Percentiles rank a stretch among this genome's conserved stretches.
These are phyloP conservation scores for Colletotrichum simmondsii DNA, from an alignment of 2,329 filamentous ascomycete genomes.

Conservation along the genomic window DNA sequence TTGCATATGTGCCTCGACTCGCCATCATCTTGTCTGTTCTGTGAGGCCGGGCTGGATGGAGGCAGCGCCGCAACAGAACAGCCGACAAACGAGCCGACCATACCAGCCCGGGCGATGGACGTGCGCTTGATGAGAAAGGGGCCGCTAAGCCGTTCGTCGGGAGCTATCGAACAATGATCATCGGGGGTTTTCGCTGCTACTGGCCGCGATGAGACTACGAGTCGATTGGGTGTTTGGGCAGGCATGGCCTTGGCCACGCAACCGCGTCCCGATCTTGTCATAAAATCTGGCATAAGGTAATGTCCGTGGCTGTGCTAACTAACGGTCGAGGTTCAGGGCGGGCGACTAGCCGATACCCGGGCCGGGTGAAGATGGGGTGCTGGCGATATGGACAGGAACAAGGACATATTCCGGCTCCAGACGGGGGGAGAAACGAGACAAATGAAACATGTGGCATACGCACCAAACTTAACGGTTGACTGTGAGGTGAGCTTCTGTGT, in stretches of 20 bases:
- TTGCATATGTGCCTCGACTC: not conserved
- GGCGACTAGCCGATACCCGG: constrained; percentile 9
- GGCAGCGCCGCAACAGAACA: not conserved
- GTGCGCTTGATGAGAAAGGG: constrained; percentile 26
- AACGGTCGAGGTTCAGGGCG: not conserved
- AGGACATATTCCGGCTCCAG: not conserved
- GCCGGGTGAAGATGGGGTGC: not conserved
- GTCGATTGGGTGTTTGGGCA: constrained; percentile 17
- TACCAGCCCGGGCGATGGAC: constrained; percentile 16
- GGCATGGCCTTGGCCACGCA: constrained; percentile 34
- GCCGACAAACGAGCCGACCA: constrained; percentile 26
- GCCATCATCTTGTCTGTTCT: not conserved
- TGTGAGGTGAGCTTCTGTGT: not conserved
- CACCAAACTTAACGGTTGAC: not conserved
- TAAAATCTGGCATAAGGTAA: constrained; percentile 27
- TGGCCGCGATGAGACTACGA: constrained; percentile 15
- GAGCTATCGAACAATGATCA: constrained; percentile 32
- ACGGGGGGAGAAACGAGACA: not conserved
- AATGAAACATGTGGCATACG: constrained; percentile 2
- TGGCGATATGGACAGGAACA: not conserved
- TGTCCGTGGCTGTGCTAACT: constrained; percentile 22
- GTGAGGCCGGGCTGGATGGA: constrained; percentile 4
- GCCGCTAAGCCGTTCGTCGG: constrained; percentile 28
- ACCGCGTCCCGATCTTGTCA: constrained; percentile 29
- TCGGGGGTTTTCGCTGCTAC: constrained; percentile 32